Evolutionary conservation across 2,329 filamentous ascomycete species (phyloP).

Genomic region (Lomentospora prolificans): DNA sequence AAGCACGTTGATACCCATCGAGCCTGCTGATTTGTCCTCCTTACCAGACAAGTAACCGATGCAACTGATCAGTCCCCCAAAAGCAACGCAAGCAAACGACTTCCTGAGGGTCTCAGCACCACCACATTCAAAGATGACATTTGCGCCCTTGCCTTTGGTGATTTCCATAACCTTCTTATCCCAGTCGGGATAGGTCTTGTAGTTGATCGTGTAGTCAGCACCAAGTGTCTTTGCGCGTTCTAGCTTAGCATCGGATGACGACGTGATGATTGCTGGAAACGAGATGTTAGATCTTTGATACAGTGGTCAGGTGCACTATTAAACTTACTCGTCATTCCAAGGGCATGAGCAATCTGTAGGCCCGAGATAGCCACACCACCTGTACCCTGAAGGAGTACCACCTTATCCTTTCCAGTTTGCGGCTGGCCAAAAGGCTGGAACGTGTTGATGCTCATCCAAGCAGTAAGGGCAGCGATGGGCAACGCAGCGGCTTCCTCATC

Average conservation of each 20-base stretch:
- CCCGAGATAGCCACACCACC: constrained; percentile 42
- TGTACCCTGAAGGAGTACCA: constrained; percentile 43
- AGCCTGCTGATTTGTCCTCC: constrained; percentile 41
- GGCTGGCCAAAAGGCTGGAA: constrained; percentile 43
- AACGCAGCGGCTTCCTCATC: constrained; percentile 51
- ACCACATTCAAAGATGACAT: constrained; percentile 46
- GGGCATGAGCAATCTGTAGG: constrained; percentile 42
- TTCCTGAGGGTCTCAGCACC: constrained; percentile 41
- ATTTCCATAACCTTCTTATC: constrained; percentile 34
- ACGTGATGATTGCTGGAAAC: constrained; percentile 38
- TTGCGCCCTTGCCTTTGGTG: constrained; percentile 35
- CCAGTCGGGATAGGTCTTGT: constrained; percentile 42
- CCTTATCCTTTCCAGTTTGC: constrained; percentile 22
- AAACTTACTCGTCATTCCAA: constrained; percentile 29
- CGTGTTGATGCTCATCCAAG: constrained; percentile 56
- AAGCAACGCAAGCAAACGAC: constrained; percentile 41
- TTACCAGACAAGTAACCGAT: constrained; percentile 43
- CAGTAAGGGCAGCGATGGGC: constrained; percentile 52
- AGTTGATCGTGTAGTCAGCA: constrained; percentile 45
- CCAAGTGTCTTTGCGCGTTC: constrained; percentile 34
- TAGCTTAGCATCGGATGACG: constrained; percentile 42
- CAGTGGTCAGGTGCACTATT: constrained; percentile 16
- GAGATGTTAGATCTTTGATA: constrained; percentile 23
- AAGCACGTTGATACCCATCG: constrained; percentile 50
- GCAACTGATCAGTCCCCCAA: constrained; percentile 43